phyloP scores from a whole-genome alignment of 192 early-diverging fungal genomes.

The Dissophora ornata region DNA sequence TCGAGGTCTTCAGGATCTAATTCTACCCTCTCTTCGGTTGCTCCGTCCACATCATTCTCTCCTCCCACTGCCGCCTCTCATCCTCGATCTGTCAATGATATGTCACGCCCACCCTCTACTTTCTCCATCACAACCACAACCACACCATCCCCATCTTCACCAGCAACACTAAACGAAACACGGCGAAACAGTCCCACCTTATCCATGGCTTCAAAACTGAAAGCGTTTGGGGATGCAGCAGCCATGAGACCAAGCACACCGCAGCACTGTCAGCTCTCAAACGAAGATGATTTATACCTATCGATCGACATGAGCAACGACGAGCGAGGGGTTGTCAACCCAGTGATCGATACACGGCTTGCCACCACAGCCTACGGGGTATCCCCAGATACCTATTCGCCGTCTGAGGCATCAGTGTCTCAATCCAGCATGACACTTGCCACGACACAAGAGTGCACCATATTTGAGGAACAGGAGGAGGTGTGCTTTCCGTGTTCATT shows the following conservation, averaged over 20 bases:
- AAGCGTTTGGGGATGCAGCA: neutral
- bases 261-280: no score
- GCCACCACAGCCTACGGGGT: no score
- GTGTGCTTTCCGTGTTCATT: slow-evolving; percentile 3
- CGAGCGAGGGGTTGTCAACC: no score
- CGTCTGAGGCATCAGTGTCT: neutral
- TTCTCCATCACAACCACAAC: neutral
- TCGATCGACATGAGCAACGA: no score
- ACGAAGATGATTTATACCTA: neutral
- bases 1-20: slow-evolving; percentile 5
- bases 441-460: neutral
- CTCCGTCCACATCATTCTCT: neutral
- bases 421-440: neutral
- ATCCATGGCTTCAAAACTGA: slow-evolving; percentile 1
- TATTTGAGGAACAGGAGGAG: neutral
- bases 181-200: neutral
- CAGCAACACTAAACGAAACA: slow-evolving; percentile 9
- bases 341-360: neutral
- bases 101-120: neutral
- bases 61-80: neutral
- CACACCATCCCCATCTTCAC: neutral
- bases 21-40: slow-evolving; percentile 1
- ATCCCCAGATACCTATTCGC: neutral
- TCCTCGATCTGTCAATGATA: neutral
- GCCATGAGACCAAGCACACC: no score